These are phyloP conservation scores for Naegleria fowleri DNA, from an alignment of 208 protist genomes.

Conservation along the genomic window DNA sequence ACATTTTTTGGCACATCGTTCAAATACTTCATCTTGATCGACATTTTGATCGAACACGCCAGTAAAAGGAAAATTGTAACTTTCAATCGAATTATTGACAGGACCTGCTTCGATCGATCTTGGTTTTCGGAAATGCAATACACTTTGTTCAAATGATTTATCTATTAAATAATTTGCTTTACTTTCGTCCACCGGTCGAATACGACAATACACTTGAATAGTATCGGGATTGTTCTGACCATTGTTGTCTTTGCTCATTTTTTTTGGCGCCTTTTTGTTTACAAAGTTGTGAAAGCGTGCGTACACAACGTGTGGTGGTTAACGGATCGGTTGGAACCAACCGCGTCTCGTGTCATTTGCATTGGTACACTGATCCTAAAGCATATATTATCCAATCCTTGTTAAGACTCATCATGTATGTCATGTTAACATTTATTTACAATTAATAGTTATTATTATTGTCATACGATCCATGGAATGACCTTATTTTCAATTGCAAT, in stretches of 20 bases:
- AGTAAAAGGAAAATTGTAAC: slow-evolving; percentile 45
- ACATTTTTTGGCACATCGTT: slow-evolving; percentile 31
- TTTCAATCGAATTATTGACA: slow-evolving; percentile 26
- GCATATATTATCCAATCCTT: too few relatives aligned
- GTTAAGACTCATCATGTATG: too few relatives aligned
- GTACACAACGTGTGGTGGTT: too few relatives aligned
- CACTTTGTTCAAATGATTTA: not conserved
- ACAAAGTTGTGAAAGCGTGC: too few relatives aligned
- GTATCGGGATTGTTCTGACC: not conserved
- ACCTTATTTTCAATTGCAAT: too few relatives aligned
- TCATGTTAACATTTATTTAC: too few relatives aligned
- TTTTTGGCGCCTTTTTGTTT: not conserved
- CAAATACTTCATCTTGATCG: slow-evolving; percentile 44
- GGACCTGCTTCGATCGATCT: not conserved
- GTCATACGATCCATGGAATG: too few relatives aligned
- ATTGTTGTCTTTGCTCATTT: not conserved
- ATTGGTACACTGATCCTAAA: too few relatives aligned
- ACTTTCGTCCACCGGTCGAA: not conserved
- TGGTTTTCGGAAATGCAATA: not conserved
- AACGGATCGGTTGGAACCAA: too few relatives aligned
- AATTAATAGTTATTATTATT: too few relatives aligned
- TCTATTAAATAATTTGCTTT: not conserved
- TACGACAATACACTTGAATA: not conserved
- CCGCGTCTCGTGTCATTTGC: too few relatives aligned
- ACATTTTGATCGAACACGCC: slow-evolving; percentile 40